Conservation (phyloP, 176 grass and related monocot genomes). For the Oropetium thomaeum region DNA sequence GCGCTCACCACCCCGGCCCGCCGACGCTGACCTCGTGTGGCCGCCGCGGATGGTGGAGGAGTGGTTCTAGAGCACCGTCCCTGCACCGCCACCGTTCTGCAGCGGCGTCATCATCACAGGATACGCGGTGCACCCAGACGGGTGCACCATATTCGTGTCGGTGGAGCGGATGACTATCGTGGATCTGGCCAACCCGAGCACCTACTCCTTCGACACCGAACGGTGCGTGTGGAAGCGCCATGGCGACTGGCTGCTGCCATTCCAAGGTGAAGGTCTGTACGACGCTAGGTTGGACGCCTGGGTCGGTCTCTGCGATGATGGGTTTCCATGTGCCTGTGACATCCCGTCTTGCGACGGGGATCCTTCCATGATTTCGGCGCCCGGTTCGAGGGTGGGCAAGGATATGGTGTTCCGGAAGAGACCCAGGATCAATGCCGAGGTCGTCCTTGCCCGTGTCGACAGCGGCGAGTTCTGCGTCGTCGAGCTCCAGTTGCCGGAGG, state of each 20-base stretch:
- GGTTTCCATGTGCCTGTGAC: background rate
- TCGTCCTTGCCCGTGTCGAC: background rate
- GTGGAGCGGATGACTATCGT: background rate
- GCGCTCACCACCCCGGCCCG: too few species aligned
- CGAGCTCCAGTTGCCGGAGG: background rate
- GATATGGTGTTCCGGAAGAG: background rate
- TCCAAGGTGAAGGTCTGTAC: background rate
- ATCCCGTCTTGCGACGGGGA: background rate
- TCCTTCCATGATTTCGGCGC: background rate
- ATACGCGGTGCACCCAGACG: conserved; percentile 3
- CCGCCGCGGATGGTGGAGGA: too few species aligned
- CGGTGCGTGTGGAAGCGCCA: background rate
- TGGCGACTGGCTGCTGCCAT: conserved; percentile 26
- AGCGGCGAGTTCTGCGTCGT: background rate
- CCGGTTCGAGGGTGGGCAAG: background rate
- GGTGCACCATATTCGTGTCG: background rate
- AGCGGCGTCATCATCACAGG: background rate
- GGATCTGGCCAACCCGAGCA: background rate
- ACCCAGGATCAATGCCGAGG: background rate
- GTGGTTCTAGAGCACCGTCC: too few species aligned
- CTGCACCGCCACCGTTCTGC: background rate
- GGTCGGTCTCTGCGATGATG: background rate
- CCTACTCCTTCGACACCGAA: background rate
- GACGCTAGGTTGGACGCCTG: background rate
- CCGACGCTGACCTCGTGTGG: too few species aligned